These are phyloP conservation scores for Quercus parvula DNA, from an alignment of 306 rosid genomes.

Conservation along the genomic window DNA sequence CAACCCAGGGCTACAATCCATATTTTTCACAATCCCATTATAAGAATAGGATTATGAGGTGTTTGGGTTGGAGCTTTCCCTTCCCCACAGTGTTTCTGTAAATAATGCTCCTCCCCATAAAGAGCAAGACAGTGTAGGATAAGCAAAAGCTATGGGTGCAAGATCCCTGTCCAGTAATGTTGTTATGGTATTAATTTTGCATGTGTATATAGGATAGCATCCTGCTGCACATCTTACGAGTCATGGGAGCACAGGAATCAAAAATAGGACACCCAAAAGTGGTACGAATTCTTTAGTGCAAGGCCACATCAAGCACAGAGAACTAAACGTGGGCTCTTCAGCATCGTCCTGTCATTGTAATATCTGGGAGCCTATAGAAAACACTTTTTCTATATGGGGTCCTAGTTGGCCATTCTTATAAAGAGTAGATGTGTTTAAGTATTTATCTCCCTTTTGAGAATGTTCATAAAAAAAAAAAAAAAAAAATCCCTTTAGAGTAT, in stretches of 20 bases:
- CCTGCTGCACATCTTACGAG: neutral
- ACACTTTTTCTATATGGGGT: neutral
- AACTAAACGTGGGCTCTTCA: neutral
- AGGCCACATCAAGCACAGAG: neutral
- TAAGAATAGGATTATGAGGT: neutral
- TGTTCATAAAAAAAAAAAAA: no score
- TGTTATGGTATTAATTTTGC: neutral
- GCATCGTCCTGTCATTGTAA: neutral
- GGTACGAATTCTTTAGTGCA: neutral
- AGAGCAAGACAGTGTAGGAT: neutral
- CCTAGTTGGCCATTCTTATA: no score
- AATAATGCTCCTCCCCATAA: neutral
- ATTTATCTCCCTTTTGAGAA: no score
- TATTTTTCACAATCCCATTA: neutral
- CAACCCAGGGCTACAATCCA: neutral
- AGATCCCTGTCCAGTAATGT: neutral
- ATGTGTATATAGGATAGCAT: neutral
- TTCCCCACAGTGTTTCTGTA: neutral
- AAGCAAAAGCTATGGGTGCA: neutral
- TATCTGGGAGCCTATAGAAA: neutral
- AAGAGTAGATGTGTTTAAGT: no score
- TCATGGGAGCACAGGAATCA: neutral
- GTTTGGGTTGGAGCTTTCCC: neutral
- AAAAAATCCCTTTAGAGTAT: no score
- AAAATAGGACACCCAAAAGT: neutral